A percentile compares a stretch with the other conserved stretches of the same genome.
Conservation (phyloP, 2,329 filamentous ascomycete species). For the Ascochyta clinopodiicola region DNA sequence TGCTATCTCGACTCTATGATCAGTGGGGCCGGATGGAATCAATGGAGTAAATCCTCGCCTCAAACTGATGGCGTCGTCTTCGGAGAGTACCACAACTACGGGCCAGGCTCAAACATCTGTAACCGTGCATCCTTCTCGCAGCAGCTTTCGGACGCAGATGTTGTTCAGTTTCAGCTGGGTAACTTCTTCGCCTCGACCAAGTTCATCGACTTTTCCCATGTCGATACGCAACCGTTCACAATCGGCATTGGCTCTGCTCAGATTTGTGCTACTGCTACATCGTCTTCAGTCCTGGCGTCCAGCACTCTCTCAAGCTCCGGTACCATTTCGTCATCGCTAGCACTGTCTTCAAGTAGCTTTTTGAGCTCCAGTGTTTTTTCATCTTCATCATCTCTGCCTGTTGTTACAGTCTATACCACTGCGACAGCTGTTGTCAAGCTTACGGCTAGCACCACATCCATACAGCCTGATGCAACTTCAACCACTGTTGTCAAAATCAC, state of each 20-base stretch:
- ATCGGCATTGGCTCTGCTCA: conserved; percentile 41
- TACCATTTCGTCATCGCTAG: neutral
- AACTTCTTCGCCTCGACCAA: conserved; percentile 51
- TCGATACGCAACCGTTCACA: conserved; percentile 49
- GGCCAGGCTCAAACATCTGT: conserved; percentile 43
- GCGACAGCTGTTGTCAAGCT: conserved; percentile 25
- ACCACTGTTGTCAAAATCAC: conserved; percentile 26
- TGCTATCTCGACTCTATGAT: conserved; percentile 31
- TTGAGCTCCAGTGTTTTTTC: conserved; percentile 1
- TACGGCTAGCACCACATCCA: conserved; percentile 23
- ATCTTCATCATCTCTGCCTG: conserved; percentile 9
- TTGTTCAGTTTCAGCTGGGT: conserved; percentile 49
- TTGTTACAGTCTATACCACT: conserved; percentile 26
- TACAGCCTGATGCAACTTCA: conserved; percentile 31
- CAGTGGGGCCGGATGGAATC: conserved; percentile 28
- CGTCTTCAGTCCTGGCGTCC: conserved; percentile 7
- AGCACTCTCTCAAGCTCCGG: neutral
- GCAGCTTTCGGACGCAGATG: conserved; percentile 46
- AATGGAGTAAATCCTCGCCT: conserved; percentile 27
- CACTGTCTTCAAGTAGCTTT: conserved; percentile 2
- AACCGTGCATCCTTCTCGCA: conserved; percentile 47
- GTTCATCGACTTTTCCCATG: conserved; percentile 53
- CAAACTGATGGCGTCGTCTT: conserved; percentile 27
- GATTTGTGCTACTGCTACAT: conserved; percentile 27
- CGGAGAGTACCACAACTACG: conserved; percentile 48